Base-by-base conservation (phyloP, 2,329 filamentous ascomycete species). In the Periconia sp. region DNA sequence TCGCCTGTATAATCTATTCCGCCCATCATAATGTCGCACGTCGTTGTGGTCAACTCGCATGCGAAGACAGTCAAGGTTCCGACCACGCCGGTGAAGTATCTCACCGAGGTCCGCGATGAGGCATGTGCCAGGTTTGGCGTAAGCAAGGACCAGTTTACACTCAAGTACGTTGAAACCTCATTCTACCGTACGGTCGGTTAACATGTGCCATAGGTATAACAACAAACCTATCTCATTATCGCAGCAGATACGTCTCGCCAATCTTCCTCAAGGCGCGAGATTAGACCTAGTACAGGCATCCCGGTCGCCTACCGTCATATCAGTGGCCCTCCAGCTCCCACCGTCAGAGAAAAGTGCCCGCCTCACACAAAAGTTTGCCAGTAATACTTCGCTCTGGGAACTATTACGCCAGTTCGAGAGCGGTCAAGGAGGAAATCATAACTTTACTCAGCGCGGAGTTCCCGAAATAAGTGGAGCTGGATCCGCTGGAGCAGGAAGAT, bases 381-480 rank as follows among this genome's bases (percentile, higher is more conserved):
- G 88, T 68, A 87, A 89, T 54, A 89, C 89, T 24, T 89, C 90
- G 13, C 68, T 99, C 70, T 99, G 94, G 94, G 82, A 90, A 56
- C 78, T 97, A 19, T 68, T 99, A 43, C 86, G 94, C 46, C 89
- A 94, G 64, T 95, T 97, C 54, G 94, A 99, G 71, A 87, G 87
- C 51, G 58, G 51, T 3, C 33, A 62, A 36, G 59, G 54, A 12
- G 36, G 56, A 33, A 65, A 82, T 77, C 68, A 75, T 48, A 96
- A 96, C 66, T 82, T 99, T 56, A 97, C 94, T 0, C 90, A 86
- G 11, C 80, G 92, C 48, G 90, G 86, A 2, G 78, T 87, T n/a
- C 86, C 90, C 0, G 78, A 82, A 48, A 80, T 79, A 12, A 74
- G 70, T 25, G 76, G 73, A 46, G 82, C 78, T 4, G 68, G 67